phyloP scores from a whole-genome alignment of 1,284 basidiomycete species.

The Fistulinella cinereoalba region DNA sequence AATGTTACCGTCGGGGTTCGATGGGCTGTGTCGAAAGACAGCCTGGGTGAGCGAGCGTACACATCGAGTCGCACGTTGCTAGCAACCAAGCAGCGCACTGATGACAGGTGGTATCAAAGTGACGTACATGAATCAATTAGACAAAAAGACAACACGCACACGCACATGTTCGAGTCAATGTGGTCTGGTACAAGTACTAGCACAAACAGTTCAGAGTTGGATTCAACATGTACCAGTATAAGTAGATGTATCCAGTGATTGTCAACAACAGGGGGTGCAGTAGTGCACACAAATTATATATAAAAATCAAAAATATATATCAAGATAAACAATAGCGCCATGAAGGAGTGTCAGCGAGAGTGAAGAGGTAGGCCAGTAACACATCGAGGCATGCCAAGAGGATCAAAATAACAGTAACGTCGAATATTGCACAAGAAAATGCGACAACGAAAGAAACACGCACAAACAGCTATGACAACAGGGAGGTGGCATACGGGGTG shows the following conservation, averaged over 20 bases:
- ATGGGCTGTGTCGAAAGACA: too few species aligned
- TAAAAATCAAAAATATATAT: not conserved
- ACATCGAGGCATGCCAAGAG: constrained; percentile 14
- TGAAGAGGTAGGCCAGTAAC: constrained; percentile 18
- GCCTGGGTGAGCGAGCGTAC: too few species aligned
- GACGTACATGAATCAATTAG: too few species aligned
- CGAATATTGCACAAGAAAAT: constrained; percentile 9
- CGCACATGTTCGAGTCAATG: too few species aligned
- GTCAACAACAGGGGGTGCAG: constrained; percentile 1
- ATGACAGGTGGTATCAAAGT: too few species aligned
- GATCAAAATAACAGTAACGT: constrained; percentile 5
- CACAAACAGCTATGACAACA: constrained; percentile 11
- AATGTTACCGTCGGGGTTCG: not conserved
- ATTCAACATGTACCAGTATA: too few species aligned
- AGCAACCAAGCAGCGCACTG: too few species aligned
- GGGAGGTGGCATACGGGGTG: constrained; percentile 10
- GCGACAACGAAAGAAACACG: constrained; percentile 8
- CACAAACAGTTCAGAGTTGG: not conserved
- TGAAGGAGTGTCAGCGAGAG: constrained; percentile 20
- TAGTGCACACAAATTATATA: constrained; percentile 18
- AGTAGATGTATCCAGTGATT: not conserved
- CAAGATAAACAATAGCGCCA: constrained; percentile 8
- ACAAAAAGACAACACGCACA: too few species aligned
- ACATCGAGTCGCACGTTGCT: too few species aligned
- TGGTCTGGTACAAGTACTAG: too few species aligned